phyloP scores from a whole-genome alignment of 2,329 filamentous ascomycete species.

The Penicillium sclerotiorum region DNA sequence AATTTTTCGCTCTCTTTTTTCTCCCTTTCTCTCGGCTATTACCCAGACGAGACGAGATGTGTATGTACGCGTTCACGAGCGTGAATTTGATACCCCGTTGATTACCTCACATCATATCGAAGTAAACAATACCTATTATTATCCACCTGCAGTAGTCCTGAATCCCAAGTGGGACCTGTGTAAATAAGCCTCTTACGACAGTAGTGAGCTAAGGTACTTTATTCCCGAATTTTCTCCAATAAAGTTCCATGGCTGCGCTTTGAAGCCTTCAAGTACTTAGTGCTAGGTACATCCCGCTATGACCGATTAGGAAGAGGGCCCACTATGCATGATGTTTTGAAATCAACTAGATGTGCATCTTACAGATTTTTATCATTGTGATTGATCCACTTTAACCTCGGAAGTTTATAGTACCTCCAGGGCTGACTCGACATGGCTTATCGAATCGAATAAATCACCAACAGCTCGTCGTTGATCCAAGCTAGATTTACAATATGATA shows the following conservation, averaged over 20 bases:
- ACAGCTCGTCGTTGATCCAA: no score
- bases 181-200: neutral
- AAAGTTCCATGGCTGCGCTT: neutral
- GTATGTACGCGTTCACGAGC: constrained; percentile 1
- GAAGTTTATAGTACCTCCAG: no score
- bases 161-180: neutral
- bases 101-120: neutral
- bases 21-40: neutral
- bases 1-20: neutral
- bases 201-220: neutral
- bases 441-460: no score
- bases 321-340: neutral
- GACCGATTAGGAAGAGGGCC: neutral
- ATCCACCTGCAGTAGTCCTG: neutral
- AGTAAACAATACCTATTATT: neutral
- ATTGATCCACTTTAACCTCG: neutral
- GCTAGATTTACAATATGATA: no score
- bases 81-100: constrained; percentile 11
- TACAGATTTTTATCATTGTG: no score
- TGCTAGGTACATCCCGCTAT: neutral
- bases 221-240: no score
- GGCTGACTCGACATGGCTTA: no score
- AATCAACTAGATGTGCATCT: neutral
- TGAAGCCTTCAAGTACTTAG: no score
- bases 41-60: neutral